These are phyloP conservation scores for Hura crepitans DNA, from an alignment of 441 rosid species.

Conservation along the genomic window DNA sequence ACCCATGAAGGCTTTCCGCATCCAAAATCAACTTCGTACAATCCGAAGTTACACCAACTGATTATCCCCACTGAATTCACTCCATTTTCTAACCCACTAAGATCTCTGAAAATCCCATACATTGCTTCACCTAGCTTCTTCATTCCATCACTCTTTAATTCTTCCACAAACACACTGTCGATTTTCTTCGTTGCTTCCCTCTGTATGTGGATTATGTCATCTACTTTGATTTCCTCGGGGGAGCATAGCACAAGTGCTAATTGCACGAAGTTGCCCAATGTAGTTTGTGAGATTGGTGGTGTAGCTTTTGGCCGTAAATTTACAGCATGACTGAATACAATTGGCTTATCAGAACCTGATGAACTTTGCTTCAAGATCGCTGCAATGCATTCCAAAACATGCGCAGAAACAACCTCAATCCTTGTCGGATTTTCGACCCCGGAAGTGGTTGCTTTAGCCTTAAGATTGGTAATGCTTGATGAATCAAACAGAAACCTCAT, in stretches of 20 bases:
- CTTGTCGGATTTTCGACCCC: conserved; percentile 3
- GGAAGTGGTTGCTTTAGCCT: neutral
- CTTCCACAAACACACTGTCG: neutral
- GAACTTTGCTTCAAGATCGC: neutral
- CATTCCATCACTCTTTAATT: conserved; percentile 11
- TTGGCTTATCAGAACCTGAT: conserved; percentile 16
- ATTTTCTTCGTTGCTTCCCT: conserved; percentile 1
- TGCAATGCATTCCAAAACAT: conserved; percentile 10
- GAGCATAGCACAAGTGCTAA: neutral
- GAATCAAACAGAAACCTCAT: conserved; percentile 21
- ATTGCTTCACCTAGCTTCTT: neutral
- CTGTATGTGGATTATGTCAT: conserved; percentile 8
- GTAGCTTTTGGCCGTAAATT: conserved; percentile 21
- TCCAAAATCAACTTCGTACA: conserved; percentile 28
- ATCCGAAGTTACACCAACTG: conserved; percentile 26
- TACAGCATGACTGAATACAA: conserved; percentile 15
- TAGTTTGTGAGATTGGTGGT: conserved; percentile 17
- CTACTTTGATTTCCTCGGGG: neutral
- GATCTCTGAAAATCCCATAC: neutral
- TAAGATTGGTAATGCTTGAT: conserved; percentile 11
- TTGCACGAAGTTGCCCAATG: conserved; percentile 27
- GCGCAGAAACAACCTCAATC: conserved; percentile 23
- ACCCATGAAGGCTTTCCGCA: conserved; percentile 33
- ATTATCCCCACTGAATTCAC: conserved; percentile 15
- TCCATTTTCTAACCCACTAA: neutral